Evolutionary conservation across 768 basidiomycete genomes (phyloP).

Genomic region (Hygrocybe punicea): DNA sequence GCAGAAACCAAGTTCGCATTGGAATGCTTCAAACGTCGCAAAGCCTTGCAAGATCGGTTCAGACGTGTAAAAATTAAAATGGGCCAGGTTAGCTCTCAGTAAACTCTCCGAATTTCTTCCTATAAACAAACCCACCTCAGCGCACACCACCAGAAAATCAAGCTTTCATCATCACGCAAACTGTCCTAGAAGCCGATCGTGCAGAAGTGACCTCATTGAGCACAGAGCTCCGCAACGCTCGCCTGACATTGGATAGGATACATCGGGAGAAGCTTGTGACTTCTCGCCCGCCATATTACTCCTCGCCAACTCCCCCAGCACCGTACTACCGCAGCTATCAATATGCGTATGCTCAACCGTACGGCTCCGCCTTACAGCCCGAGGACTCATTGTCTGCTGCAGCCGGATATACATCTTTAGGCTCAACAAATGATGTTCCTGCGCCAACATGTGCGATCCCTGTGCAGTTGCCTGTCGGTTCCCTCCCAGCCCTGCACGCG

Average conservation of each 20-base stretch:
- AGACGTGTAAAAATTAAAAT: conserved; percentile 48
- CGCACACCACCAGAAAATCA: conserved; percentile 60
- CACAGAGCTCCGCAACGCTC: conserved; percentile 58
- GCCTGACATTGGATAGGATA: conserved; percentile 62
- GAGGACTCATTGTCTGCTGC: conserved; percentile 29
- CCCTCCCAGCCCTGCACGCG: conserved; percentile 60
- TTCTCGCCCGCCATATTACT: conserved; percentile 41
- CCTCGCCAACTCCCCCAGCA: conserved; percentile 37
- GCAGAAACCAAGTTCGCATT: conserved; percentile 70
- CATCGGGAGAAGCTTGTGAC: conserved; percentile 64
- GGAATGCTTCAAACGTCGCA: conserved; percentile 57
- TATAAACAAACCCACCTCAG: conserved; percentile 35
- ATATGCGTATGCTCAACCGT: conserved; percentile 62
- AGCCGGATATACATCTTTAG: conserved; percentile 23
- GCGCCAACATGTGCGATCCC: conserved; percentile 50
- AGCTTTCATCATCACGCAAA: conserved; percentile 59
- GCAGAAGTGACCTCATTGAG: conserved; percentile 54
- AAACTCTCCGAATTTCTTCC: neutral
- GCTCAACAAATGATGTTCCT: conserved; percentile 28
- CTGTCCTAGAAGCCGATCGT: conserved; percentile 63
- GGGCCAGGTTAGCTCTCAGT: conserved; percentile 49
- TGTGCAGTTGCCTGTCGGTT: conserved; percentile 67
- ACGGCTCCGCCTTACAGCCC: conserved; percentile 34
- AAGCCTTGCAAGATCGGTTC: conserved; percentile 57
- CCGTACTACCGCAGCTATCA: conserved; percentile 66